Evolutionary conservation across 495 filamentous ascomycete species (phyloP), one percentile per base, ranked within the genome.

Genomic region (Xylaria cubensis): DNA sequence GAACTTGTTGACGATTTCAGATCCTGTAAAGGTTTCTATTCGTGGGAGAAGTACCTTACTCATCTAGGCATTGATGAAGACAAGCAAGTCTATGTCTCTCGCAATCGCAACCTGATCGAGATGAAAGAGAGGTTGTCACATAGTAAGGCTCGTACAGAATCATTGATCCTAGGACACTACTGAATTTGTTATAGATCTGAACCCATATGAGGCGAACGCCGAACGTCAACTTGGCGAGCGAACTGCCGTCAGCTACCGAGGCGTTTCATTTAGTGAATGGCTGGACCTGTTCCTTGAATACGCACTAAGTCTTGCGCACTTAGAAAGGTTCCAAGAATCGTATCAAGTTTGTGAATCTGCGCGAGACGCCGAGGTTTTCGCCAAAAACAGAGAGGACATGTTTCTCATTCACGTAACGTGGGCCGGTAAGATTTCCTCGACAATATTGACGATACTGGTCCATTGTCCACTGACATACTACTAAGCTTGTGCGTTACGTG

Each of bases 271-370:
- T 75, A 84, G 89, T 62, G 84, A 88, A 36, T 99, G 96, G 96
- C 87, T 97, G 4, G 92, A 97, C 69, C 87, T 97, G n/a, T 97
- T 98, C 78, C 87, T 94, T 56, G 89, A 94, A 75, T 97, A 96
- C 77, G 92, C 93, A 13, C 85, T 97, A 46, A 82, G 88, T 19
- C 87, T 93, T 3, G 91, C 94, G 24, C 87, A 88, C 55, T 74
- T 81, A 10, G 84, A 84, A 7, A 82, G 82, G 55, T 80, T 80
- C 71, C 85, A 88, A 32, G 90, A 92, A 64, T 89, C 93, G 44
- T 98, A 97, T 75, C 89, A 91, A 34, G 86, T 91, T 6, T 90
- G 97, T 71, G 87, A 92, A 51, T 87, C 90, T 17, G 92, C 92
- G 24, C 86, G 90, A 36, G 88, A 93, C 77, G 90, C 93, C 15